phyloP scores from a whole-genome alignment of 2,329 filamentous ascomycete species.

The Aspergillus fructus region DNA sequence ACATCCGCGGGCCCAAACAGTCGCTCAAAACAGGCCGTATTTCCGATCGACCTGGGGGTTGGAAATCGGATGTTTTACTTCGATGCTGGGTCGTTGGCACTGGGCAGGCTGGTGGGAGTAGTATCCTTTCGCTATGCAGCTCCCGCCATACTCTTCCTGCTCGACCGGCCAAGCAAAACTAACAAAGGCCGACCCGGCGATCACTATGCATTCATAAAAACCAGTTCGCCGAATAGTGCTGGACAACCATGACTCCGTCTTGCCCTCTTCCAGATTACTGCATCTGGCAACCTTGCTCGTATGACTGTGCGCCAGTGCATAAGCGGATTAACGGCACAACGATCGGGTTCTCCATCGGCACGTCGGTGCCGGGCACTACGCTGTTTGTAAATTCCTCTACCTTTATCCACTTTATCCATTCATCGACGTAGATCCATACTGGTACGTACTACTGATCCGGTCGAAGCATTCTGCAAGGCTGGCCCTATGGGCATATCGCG shows the following conservation, averaged over 20 bases:
- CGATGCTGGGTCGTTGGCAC: background rate
- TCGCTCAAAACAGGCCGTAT: conserved; percentile 13
- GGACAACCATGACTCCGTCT: background rate
- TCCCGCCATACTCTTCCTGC: too few relatives aligned
- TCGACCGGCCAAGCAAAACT: too few relatives aligned
- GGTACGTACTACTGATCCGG: background rate
- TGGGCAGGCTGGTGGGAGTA: too few relatives aligned
- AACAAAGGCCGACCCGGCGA: background rate
- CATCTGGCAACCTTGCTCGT: conserved; percentile 1
- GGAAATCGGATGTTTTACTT: background rate
- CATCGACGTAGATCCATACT: too few relatives aligned
- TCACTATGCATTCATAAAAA: background rate
- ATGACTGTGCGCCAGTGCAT: conserved; percentile 6
- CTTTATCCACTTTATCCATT: background rate
- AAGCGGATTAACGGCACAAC: conserved; percentile 13
- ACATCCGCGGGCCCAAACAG: background rate
- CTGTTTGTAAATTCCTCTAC: background rate
- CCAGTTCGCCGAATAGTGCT: background rate
- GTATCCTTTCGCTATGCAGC: too few relatives aligned
- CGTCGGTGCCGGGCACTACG: conserved; percentile 14
- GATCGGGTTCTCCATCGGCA: conserved; percentile 15
- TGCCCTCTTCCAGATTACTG: background rate
- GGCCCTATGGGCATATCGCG: background rate
- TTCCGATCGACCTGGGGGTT: conserved; percentile 1
- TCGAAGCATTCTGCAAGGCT: background rate